These are phyloP conservation scores for Dryas drummondii DNA, from an alignment of 306 rosid species.

Conservation along the genomic window DNA sequence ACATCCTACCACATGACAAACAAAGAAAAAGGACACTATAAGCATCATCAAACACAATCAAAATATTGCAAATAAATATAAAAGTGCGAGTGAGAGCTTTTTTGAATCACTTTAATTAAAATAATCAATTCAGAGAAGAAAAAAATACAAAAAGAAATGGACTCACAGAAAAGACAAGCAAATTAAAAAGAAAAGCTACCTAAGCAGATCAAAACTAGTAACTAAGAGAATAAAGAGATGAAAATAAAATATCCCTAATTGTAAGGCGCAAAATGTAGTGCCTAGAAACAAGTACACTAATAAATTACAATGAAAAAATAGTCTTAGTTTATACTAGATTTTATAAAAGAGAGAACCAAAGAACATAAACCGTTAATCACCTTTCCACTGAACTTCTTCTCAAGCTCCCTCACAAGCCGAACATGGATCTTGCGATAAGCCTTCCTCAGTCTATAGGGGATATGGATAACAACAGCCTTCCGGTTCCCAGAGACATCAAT, in stretches of 20 bases:
- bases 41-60: not conserved
- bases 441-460: constrained; percentile 71
- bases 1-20: constrained; percentile 48
- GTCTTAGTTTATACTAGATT: not conserved
- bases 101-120: not conserved
- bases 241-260: not conserved
- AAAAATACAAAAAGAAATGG: not conserved
- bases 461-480: constrained; percentile 68
- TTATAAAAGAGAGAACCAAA: not conserved
- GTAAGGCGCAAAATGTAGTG: not conserved
- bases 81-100: not conserved
- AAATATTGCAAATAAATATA: not conserved
- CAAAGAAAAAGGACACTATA: not conserved
- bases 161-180: not conserved
- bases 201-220: not conserved
- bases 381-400: constrained; percentile 80
- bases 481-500: constrained; percentile 61
- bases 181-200: not conserved
- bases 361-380: constrained; percentile 15
- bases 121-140: not conserved
- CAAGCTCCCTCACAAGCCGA: constrained; percentile 70
- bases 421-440: constrained; percentile 65
- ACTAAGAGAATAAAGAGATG: not conserved
- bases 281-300: not conserved
- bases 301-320: not conserved